Base-by-base conservation (phyloP, 1,284 basidiomycete genomes). In the Cutaneotrichosporon sp. region DNA sequence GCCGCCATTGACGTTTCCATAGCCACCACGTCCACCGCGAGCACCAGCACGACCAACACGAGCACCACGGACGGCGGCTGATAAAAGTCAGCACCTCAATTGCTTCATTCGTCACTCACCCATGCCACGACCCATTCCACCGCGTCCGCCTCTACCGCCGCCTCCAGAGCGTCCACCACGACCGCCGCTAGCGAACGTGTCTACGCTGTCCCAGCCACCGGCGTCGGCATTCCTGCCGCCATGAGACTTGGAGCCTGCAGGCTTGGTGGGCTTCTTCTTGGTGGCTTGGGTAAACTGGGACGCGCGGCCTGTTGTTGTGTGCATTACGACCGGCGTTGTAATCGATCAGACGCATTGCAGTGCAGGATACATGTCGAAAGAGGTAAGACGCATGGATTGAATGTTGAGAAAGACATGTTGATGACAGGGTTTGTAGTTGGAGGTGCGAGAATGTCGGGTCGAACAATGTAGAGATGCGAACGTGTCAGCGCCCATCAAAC, bases 221-320 rank as follows among this genome's bases (percentile, higher is more conserved):
- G 65, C 53, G 56, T 72, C 72, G 30, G 69, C 73, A 60, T 75
- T 71, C 51, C 68, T 54, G 63, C 65, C 69, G 23, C 64, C 59
- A 51, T 65, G 60, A 15, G 58, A 59, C 54, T 67, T 68, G 40
- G 55, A 23, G 26, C 65, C 48, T 4, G 52, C 47, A 12, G 52
- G 17, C 61, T 73, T 72, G 58, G 57, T 50, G 58, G 72, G 66
- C 68, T 75, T 70, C 61, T 68, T 74, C 53, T 65, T 61, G 49
- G 66, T 69, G 39, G 74, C 72, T 59, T 69, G 64, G 38, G 73
- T 74, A 64, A 77, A 77, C 62, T 75, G 74, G 38, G 68, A 63
- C 30, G 74, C 74, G 52, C 73, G 73, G 54, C 75, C 74, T 77
- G 58, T 1, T 15, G 22, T 18, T 36, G 20, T n/a, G n/a, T n/a